Conservation (phyloP, 331 rosid genomes). For the Quercus phellos region DNA sequence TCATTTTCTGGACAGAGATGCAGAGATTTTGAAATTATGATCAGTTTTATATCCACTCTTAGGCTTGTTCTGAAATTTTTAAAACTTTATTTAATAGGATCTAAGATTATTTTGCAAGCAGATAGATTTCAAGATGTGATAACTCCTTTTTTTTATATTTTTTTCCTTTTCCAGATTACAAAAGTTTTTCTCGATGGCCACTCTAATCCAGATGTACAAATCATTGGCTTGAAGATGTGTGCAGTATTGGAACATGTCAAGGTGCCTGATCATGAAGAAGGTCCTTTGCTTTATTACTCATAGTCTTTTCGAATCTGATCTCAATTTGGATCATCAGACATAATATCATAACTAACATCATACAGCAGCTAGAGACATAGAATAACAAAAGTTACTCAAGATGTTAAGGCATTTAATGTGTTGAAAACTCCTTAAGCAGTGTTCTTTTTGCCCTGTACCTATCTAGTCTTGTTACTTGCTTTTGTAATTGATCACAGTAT, state of each 20-base stretch:
- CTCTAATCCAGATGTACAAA: slow-evolving; percentile 49
- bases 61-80: background rate
- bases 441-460: background rate
- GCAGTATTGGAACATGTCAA: slow-evolving; percentile 41
- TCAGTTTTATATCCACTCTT: background rate
- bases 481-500: background rate
- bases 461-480: background rate
- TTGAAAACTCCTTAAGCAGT: background rate
- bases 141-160: background rate
- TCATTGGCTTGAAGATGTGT: slow-evolving; percentile 52
- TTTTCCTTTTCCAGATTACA: slow-evolving; percentile 47
- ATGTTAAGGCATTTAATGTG: background rate
- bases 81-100: background rate
- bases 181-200: slow-evolving; percentile 54
- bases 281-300: slow-evolving; percentile 36
- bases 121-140: background rate
- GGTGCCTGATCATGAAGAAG: slow-evolving; percentile 24
- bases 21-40: background rate
- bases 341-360: background rate
- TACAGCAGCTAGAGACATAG: background rate
- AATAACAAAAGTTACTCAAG: background rate
- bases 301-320: slow-evolving; percentile 9
- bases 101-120: background rate
- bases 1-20: background rate
- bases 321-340: background rate